Evolutionary conservation across 768 basidiomycete species (phyloP).

Genomic region (Xerocomellus intermedius): DNA sequence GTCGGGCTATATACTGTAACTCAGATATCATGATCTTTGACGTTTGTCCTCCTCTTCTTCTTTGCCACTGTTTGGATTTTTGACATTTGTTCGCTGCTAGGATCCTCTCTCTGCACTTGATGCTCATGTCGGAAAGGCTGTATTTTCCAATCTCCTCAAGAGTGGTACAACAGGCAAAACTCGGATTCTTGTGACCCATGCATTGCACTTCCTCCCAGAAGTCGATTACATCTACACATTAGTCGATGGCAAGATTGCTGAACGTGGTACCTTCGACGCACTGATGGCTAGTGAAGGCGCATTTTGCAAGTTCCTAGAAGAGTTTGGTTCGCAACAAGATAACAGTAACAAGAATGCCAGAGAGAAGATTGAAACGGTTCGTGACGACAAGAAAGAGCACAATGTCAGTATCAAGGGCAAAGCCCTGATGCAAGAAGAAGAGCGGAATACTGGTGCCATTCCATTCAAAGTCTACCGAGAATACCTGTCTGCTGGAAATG

Average conservation of each 20-base stretch:
- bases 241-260: constrained; percentile 72
- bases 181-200: constrained; percentile 87
- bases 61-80: neutral
- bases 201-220: constrained; percentile 83
- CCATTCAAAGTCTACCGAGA: constrained; percentile 34
- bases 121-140: constrained; percentile 85
- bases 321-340: constrained; percentile 74
- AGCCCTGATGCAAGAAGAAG: constrained; percentile 79
- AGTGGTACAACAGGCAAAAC: constrained; percentile 67
- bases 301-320: constrained; percentile 71
- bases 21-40: constrained; percentile 89
- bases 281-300: constrained; percentile 62
- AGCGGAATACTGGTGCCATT: constrained; percentile 70
- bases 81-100: constrained; percentile 27
- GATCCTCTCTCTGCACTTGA: constrained; percentile 91
- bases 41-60: constrained; percentile 22
- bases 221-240: constrained; percentile 86
- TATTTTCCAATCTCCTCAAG: constrained; percentile 82
- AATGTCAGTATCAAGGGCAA: constrained; percentile 41
- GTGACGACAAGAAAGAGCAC: constrained; percentile 35
- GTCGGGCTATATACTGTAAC: constrained; percentile 82
- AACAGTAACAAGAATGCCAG: constrained; percentile 35
- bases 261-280: constrained; percentile 75
- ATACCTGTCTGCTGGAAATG: constrained; percentile 72
- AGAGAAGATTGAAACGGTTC: constrained; percentile 32